phyloP scores from a whole-genome alignment of 768 basidiomycete species.

The Hypsizygus marmoreus region DNA sequence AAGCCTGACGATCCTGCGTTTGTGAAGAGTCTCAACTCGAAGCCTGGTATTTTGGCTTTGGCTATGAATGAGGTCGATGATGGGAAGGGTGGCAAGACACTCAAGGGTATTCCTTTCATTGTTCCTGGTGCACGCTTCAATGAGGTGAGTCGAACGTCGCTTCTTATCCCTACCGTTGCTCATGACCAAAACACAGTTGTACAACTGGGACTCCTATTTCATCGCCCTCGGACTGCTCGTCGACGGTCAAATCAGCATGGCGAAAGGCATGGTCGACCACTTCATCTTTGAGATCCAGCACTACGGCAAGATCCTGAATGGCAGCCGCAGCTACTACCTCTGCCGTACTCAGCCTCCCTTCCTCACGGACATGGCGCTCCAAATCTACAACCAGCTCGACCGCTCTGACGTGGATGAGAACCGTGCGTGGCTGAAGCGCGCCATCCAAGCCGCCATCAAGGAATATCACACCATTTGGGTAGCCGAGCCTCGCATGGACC shows the following conservation, averaged over 20 bases:
- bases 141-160: too few relatives aligned
- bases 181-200: conserved; percentile 53
- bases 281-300: conserved; percentile 99
- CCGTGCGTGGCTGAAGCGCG: conserved; percentile 90
- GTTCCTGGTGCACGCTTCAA: conserved; percentile 96
- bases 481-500: conserved; percentile 90
- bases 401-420: conserved; percentile 79
- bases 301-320: conserved; percentile 96
- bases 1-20: conserved; percentile 86
- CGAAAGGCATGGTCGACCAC: conserved; percentile 97
- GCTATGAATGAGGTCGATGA: conserved; percentile 94
- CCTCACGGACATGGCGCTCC: conserved; percentile 97
- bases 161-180: conserved; percentile 13
- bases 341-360: conserved; percentile 97
- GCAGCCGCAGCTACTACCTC: conserved; percentile 93
- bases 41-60: conserved; percentile 91
- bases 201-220: conserved; percentile 97
- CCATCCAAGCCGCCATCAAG: conserved; percentile 97
- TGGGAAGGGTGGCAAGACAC: conserved; percentile 70
- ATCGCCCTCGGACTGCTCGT: conserved; percentile 92
- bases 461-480: conserved; percentile 99
- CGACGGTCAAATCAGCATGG: conserved; percentile 92
- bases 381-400: conserved; percentile 96
- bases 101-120: conserved; percentile 95
- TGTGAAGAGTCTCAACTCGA: conserved; percentile 91